Conservation (phyloP, 2,329 filamentous ascomycete species). For the Alternaria metachromatica region DNA sequence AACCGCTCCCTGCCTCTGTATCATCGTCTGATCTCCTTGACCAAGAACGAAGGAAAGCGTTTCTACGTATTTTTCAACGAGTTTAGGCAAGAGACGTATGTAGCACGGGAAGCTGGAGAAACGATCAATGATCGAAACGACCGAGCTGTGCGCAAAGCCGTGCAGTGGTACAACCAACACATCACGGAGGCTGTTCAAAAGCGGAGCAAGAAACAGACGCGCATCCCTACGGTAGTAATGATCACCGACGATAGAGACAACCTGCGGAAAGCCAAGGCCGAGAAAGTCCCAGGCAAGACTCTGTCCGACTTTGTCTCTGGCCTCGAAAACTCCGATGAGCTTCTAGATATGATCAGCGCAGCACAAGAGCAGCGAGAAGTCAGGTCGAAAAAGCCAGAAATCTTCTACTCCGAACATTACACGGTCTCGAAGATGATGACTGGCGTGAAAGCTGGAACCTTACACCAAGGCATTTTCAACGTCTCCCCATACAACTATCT, state of each 20-base stretch:
- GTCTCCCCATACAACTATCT: constrained; percentile 98
- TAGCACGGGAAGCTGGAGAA: constrained; percentile 76
- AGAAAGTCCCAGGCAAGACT: constrained; percentile 73
- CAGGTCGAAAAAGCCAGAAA: constrained; percentile 70
- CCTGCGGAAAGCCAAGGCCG: constrained; percentile 77
- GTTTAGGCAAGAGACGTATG: constrained; percentile 90
- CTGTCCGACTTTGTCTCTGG: constrained; percentile 78
- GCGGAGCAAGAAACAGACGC: constrained; percentile 56
- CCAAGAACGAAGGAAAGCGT: constrained; percentile 94
- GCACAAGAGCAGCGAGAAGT: constrained; percentile 71
- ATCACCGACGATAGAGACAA: constrained; percentile 93
- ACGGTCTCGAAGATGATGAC: constrained; percentile 93
- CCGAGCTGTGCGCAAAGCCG: constrained; percentile 82
- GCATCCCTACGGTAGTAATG: constrained; percentile 83
- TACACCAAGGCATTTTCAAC: constrained; percentile 95
- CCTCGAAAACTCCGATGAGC: constrained; percentile 80
- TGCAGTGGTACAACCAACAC: constrained; percentile 90
- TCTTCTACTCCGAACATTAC: constrained; percentile 89
- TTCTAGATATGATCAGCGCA: constrained; percentile 93
- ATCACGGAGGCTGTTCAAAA: constrained; percentile 68
- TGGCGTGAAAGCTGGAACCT: constrained; percentile 81
- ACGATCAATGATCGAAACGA: constrained; percentile 97
- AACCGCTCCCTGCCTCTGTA: constrained; percentile 94
- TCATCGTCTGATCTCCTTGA: constrained; percentile 87
- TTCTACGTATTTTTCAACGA: constrained; percentile 99